These are phyloP conservation scores for Calonectria montana DNA, from an alignment of 2,329 filamentous ascomycete genomes.

Conservation along the genomic window DNA sequence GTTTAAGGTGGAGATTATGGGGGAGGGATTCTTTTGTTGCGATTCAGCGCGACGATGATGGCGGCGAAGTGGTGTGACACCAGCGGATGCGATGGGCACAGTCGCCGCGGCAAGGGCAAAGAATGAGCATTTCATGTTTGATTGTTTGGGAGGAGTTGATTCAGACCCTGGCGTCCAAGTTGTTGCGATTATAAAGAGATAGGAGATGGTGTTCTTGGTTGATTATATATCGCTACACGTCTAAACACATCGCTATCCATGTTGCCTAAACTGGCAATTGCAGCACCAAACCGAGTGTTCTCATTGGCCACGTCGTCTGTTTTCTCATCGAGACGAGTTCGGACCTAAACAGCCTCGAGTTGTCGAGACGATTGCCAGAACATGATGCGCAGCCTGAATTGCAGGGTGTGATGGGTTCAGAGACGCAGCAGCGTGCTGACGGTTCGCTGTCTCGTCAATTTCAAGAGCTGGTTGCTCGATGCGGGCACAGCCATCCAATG, in stretches of 20 bases:
- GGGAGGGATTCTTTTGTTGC: not conserved
- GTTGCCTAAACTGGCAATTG: not conserved
- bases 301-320: slow-evolving; percentile 16
- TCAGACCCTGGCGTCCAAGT: not conserved
- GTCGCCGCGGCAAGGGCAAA: not conserved
- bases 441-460: slow-evolving; percentile 12
- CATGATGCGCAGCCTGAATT: not conserved
- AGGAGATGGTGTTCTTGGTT: not conserved
- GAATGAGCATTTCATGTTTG: not conserved
- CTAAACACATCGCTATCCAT: not conserved
- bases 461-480: not conserved
- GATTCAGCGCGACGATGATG: not conserved
- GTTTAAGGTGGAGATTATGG: slow-evolving; percentile 21
- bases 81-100: not conserved
- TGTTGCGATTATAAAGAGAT: not conserved
- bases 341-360: not conserved
- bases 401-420: not conserved
- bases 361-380: too few species aligned
- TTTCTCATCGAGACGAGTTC: not conserved
- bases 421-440: not conserved
- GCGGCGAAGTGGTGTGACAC: slow-evolving; percentile 21
- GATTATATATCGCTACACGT: not conserved
- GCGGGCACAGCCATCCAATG: not conserved
- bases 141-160: not conserved
- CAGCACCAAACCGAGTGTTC: not conserved